phyloP scores from a whole-genome alignment of 1,139 yeast genomes.

The Yarrowia galli region DNA sequence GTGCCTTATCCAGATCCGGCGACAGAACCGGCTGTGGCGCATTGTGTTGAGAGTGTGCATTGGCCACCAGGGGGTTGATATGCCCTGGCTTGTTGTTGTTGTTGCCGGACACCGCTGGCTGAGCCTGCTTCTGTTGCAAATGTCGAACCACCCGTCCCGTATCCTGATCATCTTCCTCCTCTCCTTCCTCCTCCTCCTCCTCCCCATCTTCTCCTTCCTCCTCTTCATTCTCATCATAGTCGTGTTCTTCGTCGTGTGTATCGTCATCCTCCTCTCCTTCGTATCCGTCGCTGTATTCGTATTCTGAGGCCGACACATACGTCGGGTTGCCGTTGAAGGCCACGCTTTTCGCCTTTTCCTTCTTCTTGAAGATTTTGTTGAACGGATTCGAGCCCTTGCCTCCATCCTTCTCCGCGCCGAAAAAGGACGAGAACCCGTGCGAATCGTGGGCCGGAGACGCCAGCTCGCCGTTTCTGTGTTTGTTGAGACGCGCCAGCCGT shows the following conservation, averaged over 20 bases:
- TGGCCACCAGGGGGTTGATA: slow-evolving; percentile 19
- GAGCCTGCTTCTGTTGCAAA: slow-evolving; percentile 1
- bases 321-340: slow-evolving; percentile 44
- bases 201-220: slow-evolving; percentile 20
- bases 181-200: slow-evolving; percentile 25
- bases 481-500: slow-evolving; percentile 86
- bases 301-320: slow-evolving; percentile 49
- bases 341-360: slow-evolving; percentile 43
- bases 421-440: slow-evolving; percentile 24
- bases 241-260: slow-evolving; percentile 45
- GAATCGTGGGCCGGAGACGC: slow-evolving; percentile 40
- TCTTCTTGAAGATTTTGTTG: slow-evolving; percentile 41
- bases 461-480: slow-evolving; percentile 87
- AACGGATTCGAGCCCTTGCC: slow-evolving; percentile 13
- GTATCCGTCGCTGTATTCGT: slow-evolving; percentile 47
- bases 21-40: slow-evolving; percentile 36
- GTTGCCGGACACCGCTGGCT: not conserved
- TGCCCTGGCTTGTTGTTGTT: slow-evolving; percentile 6
- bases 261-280: slow-evolving; percentile 46
- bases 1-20: slow-evolving; percentile 33
- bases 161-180: slow-evolving; percentile 40
- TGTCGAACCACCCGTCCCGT: slow-evolving; percentile 44
- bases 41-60: slow-evolving; percentile 1
- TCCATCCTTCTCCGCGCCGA: slow-evolving; percentile 20
- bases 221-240: slow-evolving; percentile 40